Evolutionary conservation across 176 grass and related monocot species (phyloP).

Genomic region (bread wheat (Triticum aestivum)): IWGSC_CS_RefSeq_v2.1 NC_057814.1:419074441-419074940

Average conservation of each 20-base stretch:
- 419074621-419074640: conserved; percentile 15
- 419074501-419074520: conserved; percentile 39
- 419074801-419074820: background rate
- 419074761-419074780: conserved; percentile 56
- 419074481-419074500: conserved; percentile 18
- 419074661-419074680: conserved; percentile 20
- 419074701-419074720: conserved; percentile 90
- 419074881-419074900: background rate
- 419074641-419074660: conserved; percentile 6
- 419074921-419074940: background rate
- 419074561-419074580: conserved; percentile 65
- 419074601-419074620: conserved; percentile 45
- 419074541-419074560: conserved; percentile 62
- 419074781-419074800: conserved; percentile 13
- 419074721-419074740: conserved; percentile 71
- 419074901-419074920: background rate
- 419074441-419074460: conserved; percentile 3
- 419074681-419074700: conserved; percentile 81
- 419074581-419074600: conserved; percentile 86
- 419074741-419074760: conserved; percentile 84
- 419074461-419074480: background rate
- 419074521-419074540: conserved; percentile 74
- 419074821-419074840: background rate
- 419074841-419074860: background rate
- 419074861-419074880: background rate